Base-by-base conservation (phyloP, 768 basidiomycete genomes). In the Cubamyces lactineus region DNA sequence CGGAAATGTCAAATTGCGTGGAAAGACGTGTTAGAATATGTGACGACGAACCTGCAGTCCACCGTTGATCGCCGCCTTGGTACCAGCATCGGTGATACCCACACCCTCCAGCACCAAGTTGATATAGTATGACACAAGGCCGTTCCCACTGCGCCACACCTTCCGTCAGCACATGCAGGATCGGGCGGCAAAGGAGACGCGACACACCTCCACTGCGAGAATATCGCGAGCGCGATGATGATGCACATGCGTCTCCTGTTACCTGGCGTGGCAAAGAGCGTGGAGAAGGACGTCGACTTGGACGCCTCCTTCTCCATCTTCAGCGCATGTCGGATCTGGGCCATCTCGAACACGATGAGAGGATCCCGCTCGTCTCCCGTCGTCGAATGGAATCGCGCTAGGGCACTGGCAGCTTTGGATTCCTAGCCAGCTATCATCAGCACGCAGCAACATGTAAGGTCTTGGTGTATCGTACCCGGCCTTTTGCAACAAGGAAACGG, bases 121-220 rank as follows among this genome's bases (percentile, higher is more conserved):
- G 65, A 92, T 88, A 69, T 91, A 92, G 72, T 87, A 89, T 1
- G 86, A 87, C 1, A 89, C 83, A 34, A 90, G 74, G 16, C 87
- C 88, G 55, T 88, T 89, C 1, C 87, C 87, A 53, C 86, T 85
- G 57, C 38, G 13, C 24, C 9, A 7, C 15, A 17, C 13, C 16
- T 24, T 2, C 24, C n/a, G 24, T 26, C 24, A 13, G 8, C 6
- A 19, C 7, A 40, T 3, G 19, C 17, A 39, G 30, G 24, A 49
- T 19, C 7, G 12, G 13, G 28, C 7, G 3, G 28, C 28, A 7
- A 28, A 28, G 4, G n/a, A 19, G 6, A n/a, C 26, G 24, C 28
- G 24, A 26, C 57, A 15, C 8, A 66, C 66, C 61, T 49, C 83
- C 83, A 83, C 58, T 84, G 83, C 2, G 80, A 81, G 73, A 84